Percentiles rank a stretch among this genome's conserved stretches.
These are phyloP conservation scores for Reutealis trisperma DNA, from an alignment of 345 rosid genomes.

Conservation along the genomic window DNA sequence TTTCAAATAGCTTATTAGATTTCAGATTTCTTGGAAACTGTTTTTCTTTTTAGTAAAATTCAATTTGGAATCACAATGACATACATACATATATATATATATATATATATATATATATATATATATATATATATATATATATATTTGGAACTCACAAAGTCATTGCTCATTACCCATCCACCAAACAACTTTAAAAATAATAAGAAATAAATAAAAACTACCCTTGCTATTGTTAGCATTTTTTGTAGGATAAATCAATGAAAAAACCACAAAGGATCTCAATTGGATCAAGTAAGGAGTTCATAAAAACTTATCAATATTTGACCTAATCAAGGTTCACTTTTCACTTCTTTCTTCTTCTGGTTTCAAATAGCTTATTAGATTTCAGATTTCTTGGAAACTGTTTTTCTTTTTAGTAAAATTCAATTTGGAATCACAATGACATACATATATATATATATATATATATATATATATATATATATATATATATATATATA, in stretches of 20 bases:
- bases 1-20: neutral
- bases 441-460: no score
- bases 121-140: no score
- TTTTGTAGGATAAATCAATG: neutral
- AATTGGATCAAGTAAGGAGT: neutral
- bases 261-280: neutral
- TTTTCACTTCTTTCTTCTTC: neutral
- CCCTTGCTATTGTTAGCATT: no score
- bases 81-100: no score
- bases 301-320: neutral
- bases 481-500: no score
- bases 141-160: neutral
- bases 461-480: no score
- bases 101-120: no score
- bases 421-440: neutral
- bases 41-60: neutral
- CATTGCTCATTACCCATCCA: neutral
- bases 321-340: neutral
- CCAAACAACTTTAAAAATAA: neutral
- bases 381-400: neutral
- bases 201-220: no score
- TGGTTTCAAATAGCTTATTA: neutral
- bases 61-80: neutral
- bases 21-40: neutral
- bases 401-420: neutral